Percentiles rank a stretch among this genome's conserved stretches.
Evolutionary conservation across 305 asterid genomes (phyloP).

Genomic region (Fraxinus latifolia): DNA sequence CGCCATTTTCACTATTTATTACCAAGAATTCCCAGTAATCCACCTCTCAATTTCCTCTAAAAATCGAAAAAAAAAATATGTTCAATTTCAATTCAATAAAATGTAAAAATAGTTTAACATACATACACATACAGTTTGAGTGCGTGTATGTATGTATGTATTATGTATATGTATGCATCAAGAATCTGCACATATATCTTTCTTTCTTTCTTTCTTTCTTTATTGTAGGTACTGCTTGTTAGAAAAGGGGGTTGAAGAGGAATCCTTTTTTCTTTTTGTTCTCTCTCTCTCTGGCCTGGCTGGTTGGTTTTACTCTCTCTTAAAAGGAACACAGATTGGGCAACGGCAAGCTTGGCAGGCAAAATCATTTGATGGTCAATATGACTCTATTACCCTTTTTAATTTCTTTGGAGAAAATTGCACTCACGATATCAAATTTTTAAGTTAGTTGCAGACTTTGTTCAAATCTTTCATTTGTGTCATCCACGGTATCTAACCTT

Average conservation of each 20-base stretch:
- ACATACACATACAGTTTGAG: neutral
- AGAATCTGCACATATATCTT: constrained; percentile 18
- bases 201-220: constrained; percentile 1
- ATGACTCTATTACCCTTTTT: constrained; percentile 7
- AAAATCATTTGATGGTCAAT: constrained; percentile 27
- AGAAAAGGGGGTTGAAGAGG: constrained; percentile 15
- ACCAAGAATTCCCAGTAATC: neutral
- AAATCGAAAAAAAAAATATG: neutral
- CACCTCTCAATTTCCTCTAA: constrained; percentile 24
- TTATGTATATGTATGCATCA: neutral
- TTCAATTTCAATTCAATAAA: constrained; percentile 14
- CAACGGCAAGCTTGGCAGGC: constrained; percentile 36
- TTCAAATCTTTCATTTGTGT: no score
- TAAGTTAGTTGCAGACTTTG: neutral
- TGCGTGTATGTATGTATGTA: neutral
- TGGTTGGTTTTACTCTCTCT: constrained; percentile 23
- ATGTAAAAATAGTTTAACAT: neutral
- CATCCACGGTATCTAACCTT: neutral
- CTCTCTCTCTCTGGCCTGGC: constrained; percentile 18
- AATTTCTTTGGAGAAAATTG: neutral
- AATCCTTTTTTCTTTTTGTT: constrained; percentile 10
- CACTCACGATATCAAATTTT: neutral
- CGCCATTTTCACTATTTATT: constrained; percentile 37
- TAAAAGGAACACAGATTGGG: constrained; percentile 30
- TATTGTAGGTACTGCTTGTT: constrained; percentile 19